phyloP scores from a whole-genome alignment of 805 yeast species.

The Candida odintsovae region DNA sequence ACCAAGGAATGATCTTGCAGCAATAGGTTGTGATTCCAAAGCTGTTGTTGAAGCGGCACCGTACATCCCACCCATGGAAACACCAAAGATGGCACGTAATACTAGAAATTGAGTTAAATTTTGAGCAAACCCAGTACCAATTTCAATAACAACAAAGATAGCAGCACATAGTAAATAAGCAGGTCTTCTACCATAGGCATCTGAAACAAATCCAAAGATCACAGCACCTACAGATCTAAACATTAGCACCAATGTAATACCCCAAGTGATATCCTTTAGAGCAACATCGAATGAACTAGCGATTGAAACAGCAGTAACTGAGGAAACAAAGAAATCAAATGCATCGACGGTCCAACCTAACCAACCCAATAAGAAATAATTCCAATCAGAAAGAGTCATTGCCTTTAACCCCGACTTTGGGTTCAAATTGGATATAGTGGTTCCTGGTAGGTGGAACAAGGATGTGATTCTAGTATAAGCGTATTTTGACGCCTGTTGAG shows the following conservation, averaged over 20 bases:
- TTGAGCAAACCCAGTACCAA: conserved; percentile 61
- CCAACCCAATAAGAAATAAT: conserved; percentile 52
- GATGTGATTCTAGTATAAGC: conserved; percentile 23
- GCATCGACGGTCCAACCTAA: conserved; percentile 71
- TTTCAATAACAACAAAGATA: conserved; percentile 49
- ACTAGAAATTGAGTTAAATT: conserved; percentile 55
- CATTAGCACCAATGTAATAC: conserved; percentile 67
- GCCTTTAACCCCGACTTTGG: conserved; percentile 38
- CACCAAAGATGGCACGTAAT: conserved; percentile 59
- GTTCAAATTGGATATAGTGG: conserved; percentile 27
- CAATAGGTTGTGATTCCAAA: conserved; percentile 55
- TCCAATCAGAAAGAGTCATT: conserved; percentile 42
- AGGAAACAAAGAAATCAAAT: conserved; percentile 61
- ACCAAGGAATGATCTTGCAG: conserved; percentile 54
- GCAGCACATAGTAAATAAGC: conserved; percentile 50
- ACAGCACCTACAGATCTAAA: conserved; percentile 22
- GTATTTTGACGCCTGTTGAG: conserved; percentile 9
- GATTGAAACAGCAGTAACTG: conserved; percentile 46
- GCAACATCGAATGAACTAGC: conserved; percentile 41
- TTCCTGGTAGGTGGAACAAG: conserved; percentile 22
- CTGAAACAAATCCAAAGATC: conserved; percentile 53
- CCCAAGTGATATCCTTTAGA: conserved; percentile 59
- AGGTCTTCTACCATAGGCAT: conserved; percentile 62
- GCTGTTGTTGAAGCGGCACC: conserved; percentile 65
- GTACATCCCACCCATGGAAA: conserved; percentile 68